A percentile compares a stretch with the other conserved stretches of the same genome.
Evolutionary conservation across 495 filamentous ascomycete genomes (phyloP).

Genomic region (Lichenothelia convexa): DNA sequence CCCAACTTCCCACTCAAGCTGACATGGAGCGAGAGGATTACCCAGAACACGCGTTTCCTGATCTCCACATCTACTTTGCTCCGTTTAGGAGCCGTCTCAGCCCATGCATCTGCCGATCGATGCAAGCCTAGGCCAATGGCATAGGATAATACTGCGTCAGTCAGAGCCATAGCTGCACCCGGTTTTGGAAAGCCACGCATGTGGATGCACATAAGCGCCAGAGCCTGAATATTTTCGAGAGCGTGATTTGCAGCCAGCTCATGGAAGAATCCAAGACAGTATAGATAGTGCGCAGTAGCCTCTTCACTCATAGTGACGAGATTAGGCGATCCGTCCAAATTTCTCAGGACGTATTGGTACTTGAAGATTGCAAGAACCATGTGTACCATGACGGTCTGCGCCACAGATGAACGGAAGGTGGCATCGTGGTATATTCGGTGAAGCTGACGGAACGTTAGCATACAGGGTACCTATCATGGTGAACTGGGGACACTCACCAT

Average conservation of each 20-base stretch:
- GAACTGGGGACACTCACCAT: conserved; percentile 30
- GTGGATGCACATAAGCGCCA: conserved; percentile 49
- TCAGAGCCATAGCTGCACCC: conserved; percentile 46
- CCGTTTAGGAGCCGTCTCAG: conserved; percentile 26
- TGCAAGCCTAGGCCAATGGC: conserved; percentile 59
- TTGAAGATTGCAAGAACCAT: conserved; percentile 63
- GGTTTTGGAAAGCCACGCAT: conserved; percentile 65
- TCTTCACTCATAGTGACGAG: conserved; percentile 35
- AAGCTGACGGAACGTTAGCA: conserved; percentile 23
- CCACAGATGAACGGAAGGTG: conserved; percentile 35
- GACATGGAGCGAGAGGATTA: conserved; percentile 40
- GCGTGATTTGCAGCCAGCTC: conserved; percentile 39
- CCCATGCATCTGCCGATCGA: conserved; percentile 45
- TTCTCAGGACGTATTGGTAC: conserved; percentile 50
- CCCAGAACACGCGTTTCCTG: conserved; percentile 62
- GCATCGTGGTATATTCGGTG: conserved; percentile 43
- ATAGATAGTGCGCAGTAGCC: conserved; percentile 61
- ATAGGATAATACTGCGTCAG: conserved; percentile 37
- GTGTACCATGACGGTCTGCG: conserved; percentile 54
- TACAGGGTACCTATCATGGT: conserved; percentile 7
- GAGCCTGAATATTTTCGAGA: conserved; percentile 47
- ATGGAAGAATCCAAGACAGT: conserved; percentile 45
- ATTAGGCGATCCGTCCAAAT: conserved; percentile 27
- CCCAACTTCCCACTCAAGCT: conserved; percentile 55
- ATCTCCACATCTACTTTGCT: conserved; percentile 48